phyloP scores from a whole-genome alignment of 306 rosid genomes.

The Sesbania bispinosa region DNA sequence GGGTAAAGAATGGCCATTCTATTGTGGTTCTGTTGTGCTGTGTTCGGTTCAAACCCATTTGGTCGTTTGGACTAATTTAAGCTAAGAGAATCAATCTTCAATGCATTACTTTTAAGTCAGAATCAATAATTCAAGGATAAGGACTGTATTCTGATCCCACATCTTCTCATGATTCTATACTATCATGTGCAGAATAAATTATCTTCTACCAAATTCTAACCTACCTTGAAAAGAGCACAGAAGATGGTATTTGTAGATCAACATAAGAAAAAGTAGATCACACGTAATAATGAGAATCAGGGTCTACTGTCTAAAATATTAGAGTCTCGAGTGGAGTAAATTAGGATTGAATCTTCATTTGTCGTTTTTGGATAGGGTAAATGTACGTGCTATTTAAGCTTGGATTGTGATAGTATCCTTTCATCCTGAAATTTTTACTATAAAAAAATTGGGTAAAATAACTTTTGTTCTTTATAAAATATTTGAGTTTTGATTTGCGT shows the following conservation, averaged over 20 bases:
- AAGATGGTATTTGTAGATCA: background rate
- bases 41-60: background rate
- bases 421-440: too few species aligned
- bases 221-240: background rate
- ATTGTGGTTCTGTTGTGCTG: background rate
- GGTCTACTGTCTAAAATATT: background rate
- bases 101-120: background rate
- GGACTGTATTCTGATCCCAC: background rate
- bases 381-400: too few species aligned
- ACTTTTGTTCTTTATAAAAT: too few species aligned
- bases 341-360: too few species aligned
- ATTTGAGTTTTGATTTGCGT: too few species aligned
- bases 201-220: background rate
- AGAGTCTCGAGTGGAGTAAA: too few species aligned
- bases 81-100: background rate
- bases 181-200: background rate
- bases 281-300: background rate
- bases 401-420: too few species aligned
- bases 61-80: background rate
- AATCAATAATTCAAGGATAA: slow-evolving; percentile 14
- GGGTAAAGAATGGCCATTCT: slow-evolving; percentile 20
- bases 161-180: background rate
- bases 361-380: too few species aligned
- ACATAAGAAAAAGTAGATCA: background rate
- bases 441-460: too few species aligned